Conservation (phyloP, 129 eudicot genomes). For the Kitagawia praeruptora region DNA sequence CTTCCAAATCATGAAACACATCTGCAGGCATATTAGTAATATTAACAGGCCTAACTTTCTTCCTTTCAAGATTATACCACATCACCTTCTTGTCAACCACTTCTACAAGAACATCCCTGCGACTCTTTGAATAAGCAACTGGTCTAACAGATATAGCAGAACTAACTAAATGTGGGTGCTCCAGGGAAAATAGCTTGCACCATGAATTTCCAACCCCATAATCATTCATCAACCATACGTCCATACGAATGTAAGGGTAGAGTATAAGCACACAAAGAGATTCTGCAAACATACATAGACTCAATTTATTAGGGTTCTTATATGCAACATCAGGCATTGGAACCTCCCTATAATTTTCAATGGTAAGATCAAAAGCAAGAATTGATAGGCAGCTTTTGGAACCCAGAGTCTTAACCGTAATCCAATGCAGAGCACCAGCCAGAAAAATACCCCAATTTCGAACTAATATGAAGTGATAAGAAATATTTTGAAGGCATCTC, state of each 20-base stretch:
- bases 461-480: not conserved
- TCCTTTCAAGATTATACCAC: not conserved
- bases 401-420: not conserved
- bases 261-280: not conserved
- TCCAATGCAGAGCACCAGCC: conserved; percentile 4
- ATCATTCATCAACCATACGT: not conserved
- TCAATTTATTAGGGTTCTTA: not conserved
- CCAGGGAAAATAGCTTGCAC: not conserved
- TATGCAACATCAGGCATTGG: not conserved
- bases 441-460: not conserved
- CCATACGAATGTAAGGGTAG: not conserved
- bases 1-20: not conserved
- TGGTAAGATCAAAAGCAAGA: conserved; percentile 5
- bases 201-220: not conserved
- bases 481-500: not conserved
- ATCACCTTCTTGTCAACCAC: not conserved
- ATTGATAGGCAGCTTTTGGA: not conserved
- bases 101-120: not conserved
- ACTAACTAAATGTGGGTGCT: not conserved
- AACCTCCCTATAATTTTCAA: not conserved
- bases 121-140: not conserved
- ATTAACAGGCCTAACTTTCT: not conserved
- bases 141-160: not conserved
- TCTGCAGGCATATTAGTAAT: not conserved
- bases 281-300: not conserved